phyloP scores from a whole-genome alignment of 306 rosid species.

The Ammopiptanthus mongolicus region DNA sequence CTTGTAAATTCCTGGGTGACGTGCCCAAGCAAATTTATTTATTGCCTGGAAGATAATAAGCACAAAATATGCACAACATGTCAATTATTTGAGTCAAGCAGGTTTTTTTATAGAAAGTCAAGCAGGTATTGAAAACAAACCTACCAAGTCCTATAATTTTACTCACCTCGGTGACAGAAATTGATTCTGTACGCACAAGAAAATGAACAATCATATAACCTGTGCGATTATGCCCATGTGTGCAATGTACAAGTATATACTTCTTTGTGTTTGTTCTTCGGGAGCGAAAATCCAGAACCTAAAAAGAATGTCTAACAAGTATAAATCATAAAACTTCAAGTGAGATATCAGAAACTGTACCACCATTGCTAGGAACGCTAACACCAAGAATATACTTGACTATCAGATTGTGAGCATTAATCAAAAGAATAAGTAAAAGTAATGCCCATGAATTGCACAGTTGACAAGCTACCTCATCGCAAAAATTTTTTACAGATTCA shows the following conservation, averaged over 20 bases:
- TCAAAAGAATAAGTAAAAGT: background rate
- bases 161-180: constrained; percentile 77
- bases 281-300: constrained; percentile 69
- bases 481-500: constrained; percentile 63
- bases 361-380: constrained; percentile 6
- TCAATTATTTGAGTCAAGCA: background rate
- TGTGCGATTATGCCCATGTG: constrained; percentile 97
- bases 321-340: constrained; percentile 31
- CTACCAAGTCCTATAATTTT: background rate
- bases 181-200: constrained; percentile 62
- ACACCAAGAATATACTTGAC: constrained; percentile 9
- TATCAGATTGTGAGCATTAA: constrained; percentile 1
- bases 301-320: constrained; percentile 32
- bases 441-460: background rate
- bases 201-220: constrained; percentile 88
- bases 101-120: background rate
- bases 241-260: constrained; percentile 90
- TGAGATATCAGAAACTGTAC: constrained; percentile 26
- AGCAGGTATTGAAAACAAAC: background rate
- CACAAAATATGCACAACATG: constrained; percentile 1
- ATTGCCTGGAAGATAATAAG: constrained; percentile 57
- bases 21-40: constrained; percentile 60
- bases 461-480: constrained; percentile 57
- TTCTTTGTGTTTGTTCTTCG: constrained; percentile 64
- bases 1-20: constrained; percentile 95